Evolutionary conservation across 2,329 filamentous ascomycete species (phyloP), one percentile per base, ranked within the genome.

Genomic region (Albifimbria verrucaria): DNA sequence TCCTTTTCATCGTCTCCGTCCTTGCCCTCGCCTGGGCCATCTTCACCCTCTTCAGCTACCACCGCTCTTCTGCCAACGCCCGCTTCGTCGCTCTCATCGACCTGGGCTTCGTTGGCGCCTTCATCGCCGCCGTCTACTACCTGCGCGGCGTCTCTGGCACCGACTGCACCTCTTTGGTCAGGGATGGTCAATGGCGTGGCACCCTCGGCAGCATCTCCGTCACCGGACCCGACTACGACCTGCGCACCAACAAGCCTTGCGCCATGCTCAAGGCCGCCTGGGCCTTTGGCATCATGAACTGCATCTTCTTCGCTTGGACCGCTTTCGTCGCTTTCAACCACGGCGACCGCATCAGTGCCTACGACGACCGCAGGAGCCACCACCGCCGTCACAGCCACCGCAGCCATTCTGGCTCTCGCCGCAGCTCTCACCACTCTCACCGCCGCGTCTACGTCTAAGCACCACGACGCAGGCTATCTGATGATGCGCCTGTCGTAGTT

Each of bases 261-360:
- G 83, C 88, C 48, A 94, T 97, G 90, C 83, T 96, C 65, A 97
- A 97, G 81, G 88, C 92, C 1, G 81, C 79, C 60, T 97, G 91
- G 73, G 93, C 91, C 3, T 86, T 97, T 61, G 91, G 83, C 48
- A 97, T 97, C 69, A 95, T 97, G 80, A 90, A 94, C 69, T 77
- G 78, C 59, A 75, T 94, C 58, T 87, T 92, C 68, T 96, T 96
- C 74, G 86, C 88, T 68, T 76, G 88, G 65, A 94, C 90, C 3
- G 81, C 84, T 49, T 72, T 93, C 24, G 76, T 94, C 43, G 90
- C 92, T 23, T 81, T 77, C 59, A 68, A 78, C 59, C 81, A 76
- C 70, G 87, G 73, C 67, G 77, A 77, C 55, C 77, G 77, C 62
- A 76, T 80, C 59, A 76, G 72, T 54, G 65, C 70, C 44, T 74